Evolutionary conservation across 306 rosid species (phyloP), one percentile per base, ranked within the genome.

Genomic region (Cucumis hystrix): DNA sequence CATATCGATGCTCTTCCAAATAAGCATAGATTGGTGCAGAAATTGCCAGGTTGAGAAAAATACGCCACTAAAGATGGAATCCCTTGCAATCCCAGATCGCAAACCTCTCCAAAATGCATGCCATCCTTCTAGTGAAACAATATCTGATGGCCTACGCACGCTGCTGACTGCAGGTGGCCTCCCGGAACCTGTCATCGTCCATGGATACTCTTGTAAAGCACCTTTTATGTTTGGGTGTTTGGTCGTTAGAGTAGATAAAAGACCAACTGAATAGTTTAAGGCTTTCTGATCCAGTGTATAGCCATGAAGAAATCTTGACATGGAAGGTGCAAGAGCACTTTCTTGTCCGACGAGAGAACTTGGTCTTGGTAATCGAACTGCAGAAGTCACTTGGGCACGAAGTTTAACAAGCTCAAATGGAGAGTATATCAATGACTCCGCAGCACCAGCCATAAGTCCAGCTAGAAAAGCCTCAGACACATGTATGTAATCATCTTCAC

Each of bases 131-230:
- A 95, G 88, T 62, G 93, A 88, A 77, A 90, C 64, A 65, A 95
- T 79, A 28, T 90, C 87, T 1, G 75, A 83, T 68, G 89, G 90
- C 69, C 85, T 92, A 83, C 79, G 82, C 76, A 95, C 96, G 49
- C 72, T 76, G 79, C 77, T 81, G 80, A 86, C 89, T 17, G 96
- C 79, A 43, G 97, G 99, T 81, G 97, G 96, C 78, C 35, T 88
- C 69, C 96, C 96, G 76, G 92, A 92, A 56, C 97, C 99, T 7
- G 96, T 88, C 96, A 92, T 90, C 90, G 90, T 84, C 99, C 97
- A 95, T 47, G 99, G 97, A 82, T 89, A 87, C 78, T 83, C 97
- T 80, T 87, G 89, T 59, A 92, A 81, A 58, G 90, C 96, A 81
- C 83, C 77, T 49, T 55, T 76, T 80, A 90, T 7, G 80, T 89